A percentile compares a stretch with the other conserved stretches of the same genome.
These are phyloP conservation scores for Xylaria flabelliformis DNA, from an alignment of 495 filamentous ascomycete species.

Conservation along the genomic window DNA sequence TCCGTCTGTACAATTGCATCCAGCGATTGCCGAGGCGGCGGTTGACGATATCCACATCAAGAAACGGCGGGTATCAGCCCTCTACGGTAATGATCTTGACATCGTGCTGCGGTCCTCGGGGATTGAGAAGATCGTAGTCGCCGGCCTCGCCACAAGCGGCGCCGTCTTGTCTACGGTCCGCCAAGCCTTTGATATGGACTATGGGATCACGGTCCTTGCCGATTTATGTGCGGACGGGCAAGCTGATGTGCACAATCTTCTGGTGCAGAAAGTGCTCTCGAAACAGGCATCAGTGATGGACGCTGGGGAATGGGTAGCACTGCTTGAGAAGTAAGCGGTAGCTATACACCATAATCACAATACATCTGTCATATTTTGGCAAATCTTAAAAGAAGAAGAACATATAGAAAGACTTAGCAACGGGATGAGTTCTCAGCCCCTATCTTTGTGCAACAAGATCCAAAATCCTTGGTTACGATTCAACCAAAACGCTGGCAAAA, in stretches of 20 bases:
- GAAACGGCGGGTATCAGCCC: conserved; percentile 49
- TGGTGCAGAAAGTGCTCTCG: conserved; percentile 46
- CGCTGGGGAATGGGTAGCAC: conserved; percentile 13
- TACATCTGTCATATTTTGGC: not conserved
- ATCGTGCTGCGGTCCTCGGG: conserved; percentile 44
- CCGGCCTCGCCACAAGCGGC: conserved; percentile 47
- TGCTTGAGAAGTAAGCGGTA: not conserved
- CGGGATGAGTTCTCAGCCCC: no score
- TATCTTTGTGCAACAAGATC: no score
- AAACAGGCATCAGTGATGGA: conserved; percentile 33
- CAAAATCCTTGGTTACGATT: no score
- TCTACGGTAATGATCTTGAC: conserved; percentile 47
- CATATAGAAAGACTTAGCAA: not conserved
- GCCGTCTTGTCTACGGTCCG: conserved; percentile 52
- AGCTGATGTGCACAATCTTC: conserved; percentile 43
- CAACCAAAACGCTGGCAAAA: no score
- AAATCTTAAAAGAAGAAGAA: not conserved
- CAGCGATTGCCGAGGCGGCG: conserved; percentile 32
- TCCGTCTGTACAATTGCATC: conserved; percentile 33
- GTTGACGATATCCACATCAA: conserved; percentile 41
- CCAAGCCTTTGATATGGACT: conserved; percentile 48
- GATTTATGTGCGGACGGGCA: conserved; percentile 50
- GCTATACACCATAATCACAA: not conserved
- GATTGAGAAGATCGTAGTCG: conserved; percentile 41
- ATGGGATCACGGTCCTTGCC: conserved; percentile 43